A percentile compares a stretch with the other conserved stretches of the same genome.
phyloP scores from a whole-genome alignment of 192 early-diverging fungal species.

The Chytriomyces hyalinus region DNA sequence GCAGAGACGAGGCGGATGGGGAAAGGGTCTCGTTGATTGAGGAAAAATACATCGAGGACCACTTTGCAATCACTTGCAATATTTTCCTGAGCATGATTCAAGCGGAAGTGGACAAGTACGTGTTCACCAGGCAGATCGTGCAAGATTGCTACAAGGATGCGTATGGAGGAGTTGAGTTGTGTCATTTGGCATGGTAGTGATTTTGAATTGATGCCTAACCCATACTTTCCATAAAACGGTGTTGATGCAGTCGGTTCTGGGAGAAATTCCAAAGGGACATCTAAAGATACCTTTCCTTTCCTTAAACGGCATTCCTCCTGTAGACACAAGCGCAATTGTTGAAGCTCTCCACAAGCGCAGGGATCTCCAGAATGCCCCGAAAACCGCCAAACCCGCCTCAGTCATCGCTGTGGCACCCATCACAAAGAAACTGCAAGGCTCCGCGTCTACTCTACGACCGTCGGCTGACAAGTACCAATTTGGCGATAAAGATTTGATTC shows the following conservation, averaged over 20 bases:
- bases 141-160: constrained; percentile 62
- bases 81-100: constrained; percentile 64
- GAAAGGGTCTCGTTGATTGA: constrained; percentile 61
- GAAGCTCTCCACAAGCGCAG: constrained; percentile 26
- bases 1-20: constrained; percentile 64
- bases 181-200: background rate
- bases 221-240: background rate
- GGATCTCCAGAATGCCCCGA: background rate
- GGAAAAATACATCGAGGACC: constrained; percentile 65
- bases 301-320: constrained; percentile 21
- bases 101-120: constrained; percentile 60
- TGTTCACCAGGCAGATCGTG: constrained; percentile 52
- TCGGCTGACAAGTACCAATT: constrained; percentile 17
- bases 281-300: constrained; percentile 27
- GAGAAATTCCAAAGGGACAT: constrained; percentile 27
- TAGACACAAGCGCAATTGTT: constrained; percentile 28
- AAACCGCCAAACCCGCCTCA: constrained; percentile 3
- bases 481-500: constrained; percentile 15
- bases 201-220: background rate
- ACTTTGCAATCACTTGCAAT: constrained; percentile 57
- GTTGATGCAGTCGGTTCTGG: constrained; percentile 18
- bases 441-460: constrained; percentile 8
- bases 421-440: background rate
- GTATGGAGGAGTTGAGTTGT: constrained; percentile 42
- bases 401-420: background rate